Evolutionary conservation across 1,284 basidiomycete species (phyloP), one percentile per base, ranked within the genome.

Genomic region (Ceratobasidium sp.): DNA sequence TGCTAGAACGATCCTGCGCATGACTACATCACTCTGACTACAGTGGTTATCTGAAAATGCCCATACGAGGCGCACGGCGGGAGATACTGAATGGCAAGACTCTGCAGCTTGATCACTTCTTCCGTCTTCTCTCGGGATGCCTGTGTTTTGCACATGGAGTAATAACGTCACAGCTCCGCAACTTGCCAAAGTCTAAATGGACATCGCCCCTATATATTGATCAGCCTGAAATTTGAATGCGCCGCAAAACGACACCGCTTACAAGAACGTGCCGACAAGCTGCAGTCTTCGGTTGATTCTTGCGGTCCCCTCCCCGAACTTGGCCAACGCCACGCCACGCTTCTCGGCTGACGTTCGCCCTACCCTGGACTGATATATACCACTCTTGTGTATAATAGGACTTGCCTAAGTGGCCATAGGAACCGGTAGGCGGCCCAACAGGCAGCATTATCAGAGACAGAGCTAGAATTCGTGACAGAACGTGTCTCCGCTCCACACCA

Each of bases 381-480:
- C 6, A 33, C 16, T 38, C 20, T 41, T 59, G 20, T 59, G 10
- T 33, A 7, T 8, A 18, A 38, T 3, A 27, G 65, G 14, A 30
- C 30, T 55, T 33, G 50, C 50, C 16, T 35, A 35, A 52, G 33
- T 35, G 35, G 8, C 8, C 18, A 68, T 54, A 35, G 66, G 30
- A 54, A 54, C 48, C 55, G 18, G 16, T 10, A 20, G 12, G 23
- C 66, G n/a, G 41, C 65, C 35, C 65, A 33, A 33, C 18, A 30
- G 27, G 27, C 27, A 54, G 33, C 33, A 55, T 41, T 54, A 18
- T 8, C 16, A 68, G 20, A 35, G 16, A 55, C 30, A 68, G 55
- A 68, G 66, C 50, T 52, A 68, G 66, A 68, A 68, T n/a, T 55
- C 50, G 48, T 68, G 66, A 33, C 66, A 27, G 66, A 68, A 68